These are phyloP conservation scores for Trametes cingulata DNA, from an alignment of 768 basidiomycete species.

Conservation along the genomic window DNA sequence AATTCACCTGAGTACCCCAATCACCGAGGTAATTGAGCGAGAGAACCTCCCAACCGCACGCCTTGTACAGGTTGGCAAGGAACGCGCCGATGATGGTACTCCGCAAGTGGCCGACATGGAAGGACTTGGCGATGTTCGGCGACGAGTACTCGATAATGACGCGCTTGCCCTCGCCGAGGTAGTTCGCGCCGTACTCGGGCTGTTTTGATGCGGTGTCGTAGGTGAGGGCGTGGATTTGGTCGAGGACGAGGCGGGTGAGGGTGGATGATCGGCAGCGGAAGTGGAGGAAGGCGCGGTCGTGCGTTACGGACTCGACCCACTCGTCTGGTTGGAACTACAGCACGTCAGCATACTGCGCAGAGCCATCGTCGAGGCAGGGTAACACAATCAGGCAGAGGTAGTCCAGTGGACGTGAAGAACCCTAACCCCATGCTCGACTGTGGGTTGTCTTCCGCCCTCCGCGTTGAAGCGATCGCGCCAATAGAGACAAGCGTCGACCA, in stretches of 20 bases:
- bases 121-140: slow-evolving; percentile 97
- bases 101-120: slow-evolving; percentile 95
- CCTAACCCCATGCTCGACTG: no score
- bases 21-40: slow-evolving; percentile 95
- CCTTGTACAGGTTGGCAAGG: slow-evolving; percentile 84
- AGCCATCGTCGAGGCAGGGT: no score
- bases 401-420: neutral
- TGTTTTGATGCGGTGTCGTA: slow-evolving; percentile 56
- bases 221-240: slow-evolving; percentile 74
- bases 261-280: slow-evolving; percentile 70
- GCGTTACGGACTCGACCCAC: slow-evolving; percentile 67
- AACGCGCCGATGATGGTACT: slow-evolving; percentile 99
- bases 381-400: no score
- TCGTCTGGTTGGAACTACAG: slow-evolving; percentile 81
- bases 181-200: slow-evolving; percentile 83
- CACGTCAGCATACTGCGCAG: neutral
- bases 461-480: no score
- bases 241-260: slow-evolving; percentile 66
- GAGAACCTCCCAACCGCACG: slow-evolving; percentile 91
- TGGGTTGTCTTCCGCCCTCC: no score
- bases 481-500: neutral
- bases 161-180: slow-evolving; percentile 76
- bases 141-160: slow-evolving; percentile 91
- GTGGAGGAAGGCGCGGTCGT: slow-evolving; percentile 80
- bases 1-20: slow-evolving; percentile 93